These are phyloP conservation scores for Penstemon barbatus DNA, from an alignment of 257 asterid genomes.

Conservation along the genomic window DNA sequence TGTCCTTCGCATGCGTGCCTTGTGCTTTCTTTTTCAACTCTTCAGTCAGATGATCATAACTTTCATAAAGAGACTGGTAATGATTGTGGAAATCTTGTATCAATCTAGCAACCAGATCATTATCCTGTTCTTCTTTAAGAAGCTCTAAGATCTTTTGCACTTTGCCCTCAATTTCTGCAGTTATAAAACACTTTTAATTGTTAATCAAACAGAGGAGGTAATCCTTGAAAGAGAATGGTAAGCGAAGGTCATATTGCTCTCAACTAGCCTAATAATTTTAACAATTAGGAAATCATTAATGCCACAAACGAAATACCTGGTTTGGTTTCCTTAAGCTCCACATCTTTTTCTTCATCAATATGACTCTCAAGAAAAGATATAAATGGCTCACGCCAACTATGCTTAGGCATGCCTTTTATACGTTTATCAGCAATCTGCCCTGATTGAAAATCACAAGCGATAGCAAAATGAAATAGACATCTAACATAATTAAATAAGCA, in stretches of 20 bases:
- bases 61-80: conserved; percentile 61
- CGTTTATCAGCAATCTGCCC: conserved; percentile 21
- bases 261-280: too few relatives aligned
- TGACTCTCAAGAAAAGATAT: conserved; percentile 53
- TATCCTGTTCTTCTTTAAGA: conserved; percentile 46
- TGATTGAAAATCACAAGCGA: conserved; percentile 12
- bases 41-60: conserved; percentile 69
- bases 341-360: conserved; percentile 53
- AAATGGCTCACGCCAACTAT: conserved; percentile 46
- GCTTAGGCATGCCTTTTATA: conserved; percentile 48
- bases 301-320: conserved; percentile 44
- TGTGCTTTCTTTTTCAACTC: conserved; percentile 51
- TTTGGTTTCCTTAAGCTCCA: conserved; percentile 59
- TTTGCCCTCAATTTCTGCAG: conserved; percentile 75
- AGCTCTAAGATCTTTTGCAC: conserved; percentile 52
- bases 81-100: conserved; percentile 52
- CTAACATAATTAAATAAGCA: neutral
- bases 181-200: conserved; percentile 3
- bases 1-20: conserved; percentile 40
- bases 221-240: neutral
- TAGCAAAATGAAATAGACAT: neutral
- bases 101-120: conserved; percentile 42
- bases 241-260: neutral
- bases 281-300: conserved; percentile 8
- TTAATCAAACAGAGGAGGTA: conserved; percentile 1